Conservation (phyloP, 768 basidiomycete species). For the Steccherinum ochraceum region DNA sequence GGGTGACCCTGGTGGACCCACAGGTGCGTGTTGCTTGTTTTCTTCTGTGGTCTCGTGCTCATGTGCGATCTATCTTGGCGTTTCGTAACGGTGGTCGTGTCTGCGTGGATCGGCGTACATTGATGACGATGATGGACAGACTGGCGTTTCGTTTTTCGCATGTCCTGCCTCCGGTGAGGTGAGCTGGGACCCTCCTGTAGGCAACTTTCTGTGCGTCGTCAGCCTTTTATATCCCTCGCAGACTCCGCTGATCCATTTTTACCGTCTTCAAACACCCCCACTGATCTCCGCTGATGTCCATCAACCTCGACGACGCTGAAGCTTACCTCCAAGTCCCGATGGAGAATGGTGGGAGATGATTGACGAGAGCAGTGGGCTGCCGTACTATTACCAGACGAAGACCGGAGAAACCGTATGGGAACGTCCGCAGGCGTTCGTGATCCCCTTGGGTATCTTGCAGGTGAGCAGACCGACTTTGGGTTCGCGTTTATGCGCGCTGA, state of each 20-base stretch:
- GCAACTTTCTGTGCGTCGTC: constrained; percentile 78
- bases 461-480: constrained; percentile 28
- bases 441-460: constrained; percentile 86
- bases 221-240: too few species aligned
- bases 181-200: constrained; percentile 89
- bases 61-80: too few species aligned
- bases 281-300: too few species aligned
- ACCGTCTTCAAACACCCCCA: too few species aligned
- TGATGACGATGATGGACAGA: constrained; percentile 24
- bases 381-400: constrained; percentile 94
- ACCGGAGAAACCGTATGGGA: constrained; percentile 92
- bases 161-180: constrained; percentile 90
- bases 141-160: constrained; percentile 71
- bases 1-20: constrained; percentile 91
- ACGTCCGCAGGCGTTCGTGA: constrained; percentile 83
- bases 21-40: constrained; percentile 45
- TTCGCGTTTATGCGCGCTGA: background rate
- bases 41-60: constrained; percentile 38
- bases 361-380: constrained; percentile 77
- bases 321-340: constrained; percentile 73
- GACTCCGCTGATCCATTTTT: background rate
- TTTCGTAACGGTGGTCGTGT: background rate
- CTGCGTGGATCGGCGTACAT: constrained; percentile 4
- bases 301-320: constrained; percentile 22
- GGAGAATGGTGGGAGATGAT: constrained; percentile 97